A percentile compares a stretch with the other conserved stretches of the same genome.
These are phyloP conservation scores for Aspergillus phoenicis DNA, from an alignment of 2,329 filamentous ascomycete species.

Conservation along the genomic window DNA sequence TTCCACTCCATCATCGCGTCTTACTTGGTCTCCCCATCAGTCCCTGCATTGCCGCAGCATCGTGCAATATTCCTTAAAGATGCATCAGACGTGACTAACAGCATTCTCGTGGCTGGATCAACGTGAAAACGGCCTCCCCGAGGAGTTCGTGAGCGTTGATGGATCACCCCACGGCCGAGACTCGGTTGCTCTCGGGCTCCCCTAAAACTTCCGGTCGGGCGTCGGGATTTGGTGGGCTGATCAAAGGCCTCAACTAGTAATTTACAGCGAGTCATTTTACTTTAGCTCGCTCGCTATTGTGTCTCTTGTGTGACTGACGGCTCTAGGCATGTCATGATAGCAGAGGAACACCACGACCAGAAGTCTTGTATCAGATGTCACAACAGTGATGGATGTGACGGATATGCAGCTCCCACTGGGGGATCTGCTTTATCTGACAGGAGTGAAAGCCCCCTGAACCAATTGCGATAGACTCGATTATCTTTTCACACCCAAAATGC, in stretches of 20 bases:
- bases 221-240: slow-evolving; percentile 7
- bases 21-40: not conserved
- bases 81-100: not conserved
- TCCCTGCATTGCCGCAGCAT: not conserved
- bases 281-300: not conserved
- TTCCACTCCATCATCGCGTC: no score
- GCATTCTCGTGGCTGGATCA: not conserved
- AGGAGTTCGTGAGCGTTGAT: not conserved
- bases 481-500: not conserved
- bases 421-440: not conserved
- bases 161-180: slow-evolving; percentile 8
- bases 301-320: not conserved
- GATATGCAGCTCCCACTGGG: not conserved
- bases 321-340: not conserved
- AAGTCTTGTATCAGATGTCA: not conserved
- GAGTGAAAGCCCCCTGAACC: not conserved
- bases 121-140: not conserved
- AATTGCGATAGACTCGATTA: not conserved
- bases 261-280: not conserved
- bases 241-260: not conserved
- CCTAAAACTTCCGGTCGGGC: slow-evolving; percentile 5
- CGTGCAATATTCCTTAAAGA: not conserved
- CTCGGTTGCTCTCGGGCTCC: not conserved
- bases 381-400: not conserved
- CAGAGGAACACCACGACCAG: not conserved